Conservation (phyloP, 768 basidiomycete genomes). For the Gymnopilus junonius region DNA sequence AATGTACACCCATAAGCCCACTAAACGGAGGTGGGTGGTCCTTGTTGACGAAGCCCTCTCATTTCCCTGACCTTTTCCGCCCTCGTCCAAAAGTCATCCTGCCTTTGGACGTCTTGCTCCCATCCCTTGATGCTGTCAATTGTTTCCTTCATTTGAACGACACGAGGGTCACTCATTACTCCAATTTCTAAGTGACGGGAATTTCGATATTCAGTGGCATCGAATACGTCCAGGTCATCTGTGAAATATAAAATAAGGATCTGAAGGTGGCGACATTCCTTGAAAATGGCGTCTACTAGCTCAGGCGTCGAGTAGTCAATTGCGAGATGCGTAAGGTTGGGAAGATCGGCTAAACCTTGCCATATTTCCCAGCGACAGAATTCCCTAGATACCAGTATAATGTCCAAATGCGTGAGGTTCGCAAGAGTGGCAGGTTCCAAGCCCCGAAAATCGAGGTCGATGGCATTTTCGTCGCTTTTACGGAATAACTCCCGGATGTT, state of each 20-base stretch:
- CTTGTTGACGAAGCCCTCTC: too few relatives aligned
- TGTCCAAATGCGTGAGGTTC: not conserved
- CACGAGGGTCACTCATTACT: not conserved
- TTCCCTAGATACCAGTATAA: not conserved
- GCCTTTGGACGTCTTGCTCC: not conserved
- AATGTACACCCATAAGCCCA: too few relatives aligned
- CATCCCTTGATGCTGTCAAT: not conserved
- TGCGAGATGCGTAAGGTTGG: not conserved
- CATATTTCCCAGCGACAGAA: not conserved
- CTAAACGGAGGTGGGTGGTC: too few relatives aligned
- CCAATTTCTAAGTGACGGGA: not conserved
- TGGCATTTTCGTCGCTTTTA: not conserved
- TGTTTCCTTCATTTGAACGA: not conserved
- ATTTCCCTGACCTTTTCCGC: not conserved
- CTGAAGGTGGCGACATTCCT: not conserved
- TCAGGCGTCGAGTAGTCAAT: not conserved
- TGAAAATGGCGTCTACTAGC: not conserved
- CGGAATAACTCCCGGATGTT: not conserved
- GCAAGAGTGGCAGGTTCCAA: not conserved
- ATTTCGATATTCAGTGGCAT: too few relatives aligned
- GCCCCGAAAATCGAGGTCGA: not conserved
- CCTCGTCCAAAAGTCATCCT: not conserved
- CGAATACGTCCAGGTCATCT: too few relatives aligned
- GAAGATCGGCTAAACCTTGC: not conserved
- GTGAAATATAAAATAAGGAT: not conserved